Evolutionary conservation across 148 eudicot genomes (phyloP).

Genomic region (Rhododendron henanense): DNA sequence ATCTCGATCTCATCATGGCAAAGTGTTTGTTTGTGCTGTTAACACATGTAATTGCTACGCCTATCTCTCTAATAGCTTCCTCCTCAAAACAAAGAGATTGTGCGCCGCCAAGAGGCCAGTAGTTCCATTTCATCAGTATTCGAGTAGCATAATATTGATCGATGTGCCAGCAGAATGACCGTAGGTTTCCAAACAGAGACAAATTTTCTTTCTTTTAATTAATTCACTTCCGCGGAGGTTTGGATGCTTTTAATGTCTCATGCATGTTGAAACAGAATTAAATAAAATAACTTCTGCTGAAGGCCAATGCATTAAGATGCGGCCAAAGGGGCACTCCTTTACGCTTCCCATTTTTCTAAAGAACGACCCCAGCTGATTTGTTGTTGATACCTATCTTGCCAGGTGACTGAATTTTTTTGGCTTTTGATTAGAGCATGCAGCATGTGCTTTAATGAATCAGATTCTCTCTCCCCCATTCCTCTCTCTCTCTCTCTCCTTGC

Average conservation of each 20-base stretch:
- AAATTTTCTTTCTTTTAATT: not conserved
- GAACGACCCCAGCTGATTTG: constrained; percentile 13
- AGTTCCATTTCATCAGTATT: not conserved
- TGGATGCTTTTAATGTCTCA: not conserved
- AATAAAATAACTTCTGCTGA: not conserved
- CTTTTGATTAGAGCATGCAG: constrained; percentile 19
- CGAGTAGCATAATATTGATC: not conserved
- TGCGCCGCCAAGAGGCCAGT: not conserved
- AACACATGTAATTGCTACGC: not conserved
- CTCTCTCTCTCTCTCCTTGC: not conserved
- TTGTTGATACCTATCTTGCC: constrained; percentile 37
- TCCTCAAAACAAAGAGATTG: not conserved
- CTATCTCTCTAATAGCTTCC: not conserved
- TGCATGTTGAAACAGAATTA: not conserved
- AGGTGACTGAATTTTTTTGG: not conserved
- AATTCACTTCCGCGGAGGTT: not conserved
- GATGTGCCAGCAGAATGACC: not conserved
- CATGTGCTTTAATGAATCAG: constrained; percentile 39
- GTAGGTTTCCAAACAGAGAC: not conserved
- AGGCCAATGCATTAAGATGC: not conserved
- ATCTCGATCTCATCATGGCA: not conserved
- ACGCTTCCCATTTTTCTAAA: constrained; percentile 10
- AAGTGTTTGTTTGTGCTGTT: not conserved
- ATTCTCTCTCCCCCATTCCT: constrained; percentile 36
- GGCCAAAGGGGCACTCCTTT: constrained; percentile 3